A percentile compares a stretch with the other conserved stretches of the same genome.
Conservation (phyloP, 78 protist genomes). For the Dictyostelium intermedium region DNA sequence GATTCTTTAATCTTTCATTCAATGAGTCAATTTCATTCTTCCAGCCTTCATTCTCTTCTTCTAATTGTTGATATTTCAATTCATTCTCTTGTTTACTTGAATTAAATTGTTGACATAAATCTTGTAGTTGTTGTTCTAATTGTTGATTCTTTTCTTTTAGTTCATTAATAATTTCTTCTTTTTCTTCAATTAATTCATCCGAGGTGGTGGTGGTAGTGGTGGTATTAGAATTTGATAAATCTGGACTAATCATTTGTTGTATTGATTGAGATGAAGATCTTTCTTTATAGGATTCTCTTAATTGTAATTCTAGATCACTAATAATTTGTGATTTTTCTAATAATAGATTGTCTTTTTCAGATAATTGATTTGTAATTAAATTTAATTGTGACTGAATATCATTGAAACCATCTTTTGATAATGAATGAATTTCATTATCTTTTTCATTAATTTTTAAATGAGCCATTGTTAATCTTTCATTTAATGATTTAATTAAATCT, state of each 20-base stretch:
- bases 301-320: not conserved
- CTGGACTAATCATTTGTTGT: not conserved
- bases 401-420: not conserved
- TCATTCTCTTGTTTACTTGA: not conserved
- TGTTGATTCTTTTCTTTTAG: not conserved
- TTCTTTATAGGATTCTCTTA: not conserved
- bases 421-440: not conserved
- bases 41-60: not conserved
- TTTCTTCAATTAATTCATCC: not conserved
- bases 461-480: not conserved
- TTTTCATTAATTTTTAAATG: not conserved
- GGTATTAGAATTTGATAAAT: not conserved
- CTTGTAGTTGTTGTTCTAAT: not conserved
- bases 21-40: not conserved
- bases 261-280: not conserved
- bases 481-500: not conserved
- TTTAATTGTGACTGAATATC: not conserved
- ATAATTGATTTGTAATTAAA: not conserved
- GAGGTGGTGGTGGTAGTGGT: no score
- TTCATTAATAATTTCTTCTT: not conserved
- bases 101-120: not conserved
- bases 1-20: not conserved
- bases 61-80: not conserved
- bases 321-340: conserved; percentile 4
- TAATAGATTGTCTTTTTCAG: not conserved